Percentiles rank a stretch among this genome's conserved stretches.
These are phyloP conservation scores for Grosmannia serpens DNA, from an alignment of 2,329 filamentous ascomycete genomes.

Conservation along the genomic window DNA sequence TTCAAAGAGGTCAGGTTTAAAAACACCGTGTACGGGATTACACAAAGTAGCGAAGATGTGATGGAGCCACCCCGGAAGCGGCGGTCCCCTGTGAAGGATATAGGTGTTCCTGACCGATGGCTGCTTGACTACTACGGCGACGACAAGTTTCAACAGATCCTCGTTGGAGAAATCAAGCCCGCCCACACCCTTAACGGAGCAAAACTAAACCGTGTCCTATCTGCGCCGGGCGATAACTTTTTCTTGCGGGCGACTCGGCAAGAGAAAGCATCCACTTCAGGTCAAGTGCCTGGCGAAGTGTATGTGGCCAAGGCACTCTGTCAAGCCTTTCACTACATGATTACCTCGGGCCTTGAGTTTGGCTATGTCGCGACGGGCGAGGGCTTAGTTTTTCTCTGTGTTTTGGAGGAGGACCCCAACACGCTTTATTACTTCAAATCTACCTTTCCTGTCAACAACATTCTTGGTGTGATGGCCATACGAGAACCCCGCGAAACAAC, in stretches of 20 bases:
- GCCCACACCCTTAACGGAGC: background rate
- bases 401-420: constrained; percentile 1
- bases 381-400: constrained; percentile 6
- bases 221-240: constrained; percentile 4
- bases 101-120: constrained; percentile 5
- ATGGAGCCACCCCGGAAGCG: background rate
- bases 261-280: background rate
- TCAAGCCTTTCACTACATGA: constrained; percentile 9
- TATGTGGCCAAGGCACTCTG: constrained; percentile 3
- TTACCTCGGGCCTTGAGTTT: constrained; percentile 4
- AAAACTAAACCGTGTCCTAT: background rate
- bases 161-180: constrained; percentile 7
- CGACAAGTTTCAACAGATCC: background rate
- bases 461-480: background rate
- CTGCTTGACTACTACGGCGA: background rate
- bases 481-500: constrained; percentile 3
- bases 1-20: background rate
- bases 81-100: background rate
- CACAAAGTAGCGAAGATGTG: background rate
- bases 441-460: background rate
- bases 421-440: constrained; percentile 7
- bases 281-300: background rate
- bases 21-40: background rate
- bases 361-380: constrained; percentile 8
- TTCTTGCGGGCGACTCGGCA: background rate